Percentiles rank a stretch among this genome's conserved stretches.
These are phyloP conservation scores for Kickxella alabastrina DNA, from an alignment of 192 early-diverging fungal species.

Conservation along the genomic window DNA sequence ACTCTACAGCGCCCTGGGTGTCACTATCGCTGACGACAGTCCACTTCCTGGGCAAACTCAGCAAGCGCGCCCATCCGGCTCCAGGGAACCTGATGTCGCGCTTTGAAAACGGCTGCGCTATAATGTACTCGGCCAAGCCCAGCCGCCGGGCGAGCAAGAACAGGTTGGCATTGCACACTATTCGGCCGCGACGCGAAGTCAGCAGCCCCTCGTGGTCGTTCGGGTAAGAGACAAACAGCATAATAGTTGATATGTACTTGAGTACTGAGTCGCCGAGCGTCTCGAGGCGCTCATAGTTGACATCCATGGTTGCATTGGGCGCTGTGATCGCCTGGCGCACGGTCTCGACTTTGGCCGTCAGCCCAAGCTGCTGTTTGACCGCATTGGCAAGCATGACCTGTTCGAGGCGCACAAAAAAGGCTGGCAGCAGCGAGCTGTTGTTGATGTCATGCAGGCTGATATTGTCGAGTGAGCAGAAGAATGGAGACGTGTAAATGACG, in stretches of 20 bases:
- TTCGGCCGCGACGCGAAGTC: constrained; percentile 61
- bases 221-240: constrained; percentile 74
- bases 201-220: constrained; percentile 75
- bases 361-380: constrained; percentile 36
- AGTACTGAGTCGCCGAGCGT: constrained; percentile 86
- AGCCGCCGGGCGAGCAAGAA: constrained; percentile 54
- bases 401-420: constrained; percentile 60
- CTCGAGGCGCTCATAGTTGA: constrained; percentile 86
- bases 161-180: constrained; percentile 75
- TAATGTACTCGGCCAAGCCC: constrained; percentile 58
- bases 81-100: constrained; percentile 38
- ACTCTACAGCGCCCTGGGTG: neutral
- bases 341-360: constrained; percentile 40
- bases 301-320: constrained; percentile 60
- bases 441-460: constrained; percentile 13
- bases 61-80: constrained; percentile 28
- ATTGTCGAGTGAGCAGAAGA: constrained; percentile 34
- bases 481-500: constrained; percentile 40
- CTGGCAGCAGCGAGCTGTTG: constrained; percentile 56
- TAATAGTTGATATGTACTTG: constrained; percentile 69
- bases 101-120: constrained; percentile 16
- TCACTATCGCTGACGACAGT: neutral
- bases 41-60: constrained; percentile 21
- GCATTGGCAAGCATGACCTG: constrained; percentile 53
- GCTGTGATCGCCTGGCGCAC: constrained; percentile 71